These are phyloP conservation scores for Penicillium desertorum DNA, from an alignment of 495 filamentous ascomycete genomes.

Conservation along the genomic window DNA sequence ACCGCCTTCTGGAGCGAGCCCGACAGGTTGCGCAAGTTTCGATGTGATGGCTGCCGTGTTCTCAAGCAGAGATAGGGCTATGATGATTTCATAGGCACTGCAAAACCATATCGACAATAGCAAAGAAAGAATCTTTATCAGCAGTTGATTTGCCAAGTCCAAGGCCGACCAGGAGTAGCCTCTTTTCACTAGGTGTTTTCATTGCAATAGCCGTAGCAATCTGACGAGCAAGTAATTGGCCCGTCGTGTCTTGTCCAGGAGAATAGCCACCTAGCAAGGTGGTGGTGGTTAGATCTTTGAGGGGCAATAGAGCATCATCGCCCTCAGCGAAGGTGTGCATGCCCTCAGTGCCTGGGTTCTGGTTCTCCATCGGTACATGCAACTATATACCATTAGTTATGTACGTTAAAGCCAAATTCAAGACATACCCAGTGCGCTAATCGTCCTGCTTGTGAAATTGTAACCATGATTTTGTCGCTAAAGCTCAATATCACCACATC, in stretches of 20 bases:
- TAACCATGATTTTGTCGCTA: conserved; percentile 89
- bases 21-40: not conserved
- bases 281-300: conserved; percentile 78
- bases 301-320: conserved; percentile 67
- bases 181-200: conserved; percentile 70
- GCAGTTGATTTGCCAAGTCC: conserved; percentile 65
- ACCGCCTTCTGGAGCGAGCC: not conserved
- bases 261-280: conserved; percentile 84
- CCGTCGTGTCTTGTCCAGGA: conserved; percentile 75
- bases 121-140: conserved; percentile 74
- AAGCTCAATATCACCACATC: conserved; percentile 71
- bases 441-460: conserved; percentile 80
- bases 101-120: conserved; percentile 76
- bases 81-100: conserved; percentile 53
- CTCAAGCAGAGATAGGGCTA: not conserved
- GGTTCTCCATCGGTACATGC: conserved; percentile 77
- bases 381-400: conserved; percentile 56
- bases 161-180: conserved; percentile 78
- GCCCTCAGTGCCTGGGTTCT: conserved; percentile 57
- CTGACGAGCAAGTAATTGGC: conserved; percentile 84
- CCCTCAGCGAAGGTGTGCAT: conserved; percentile 46
- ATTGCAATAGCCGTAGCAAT: conserved; percentile 76
- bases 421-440: conserved; percentile 84
- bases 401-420: not conserved
- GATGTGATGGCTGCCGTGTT: not conserved